These are phyloP conservation scores for Saitozyma sp. DNA, from an alignment of 768 basidiomycete species.

Conservation along the genomic window DNA sequence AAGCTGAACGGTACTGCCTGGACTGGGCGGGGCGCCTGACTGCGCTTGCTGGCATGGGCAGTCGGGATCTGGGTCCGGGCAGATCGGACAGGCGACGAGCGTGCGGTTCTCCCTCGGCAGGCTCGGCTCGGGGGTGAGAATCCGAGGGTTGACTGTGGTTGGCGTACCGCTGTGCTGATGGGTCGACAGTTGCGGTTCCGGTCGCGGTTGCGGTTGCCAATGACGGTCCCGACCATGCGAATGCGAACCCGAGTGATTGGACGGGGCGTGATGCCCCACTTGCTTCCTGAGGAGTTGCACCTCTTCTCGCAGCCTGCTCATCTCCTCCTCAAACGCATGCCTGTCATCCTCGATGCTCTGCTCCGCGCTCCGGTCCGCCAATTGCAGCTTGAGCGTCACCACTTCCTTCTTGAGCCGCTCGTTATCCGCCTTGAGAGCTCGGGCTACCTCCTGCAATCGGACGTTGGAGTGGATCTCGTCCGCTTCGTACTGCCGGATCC, in stretches of 20 bases:
- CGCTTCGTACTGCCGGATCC: conserved; percentile 39
- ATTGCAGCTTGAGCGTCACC: conserved; percentile 4
- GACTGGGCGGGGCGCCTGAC: too few relatives aligned
- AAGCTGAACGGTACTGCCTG: too few relatives aligned
- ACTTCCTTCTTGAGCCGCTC: conserved; percentile 39
- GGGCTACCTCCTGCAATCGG: conserved; percentile 43
- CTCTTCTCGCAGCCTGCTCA: conserved; percentile 7
- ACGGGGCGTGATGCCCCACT: background rate
- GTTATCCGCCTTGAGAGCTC: conserved; percentile 41
- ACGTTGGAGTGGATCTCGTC: conserved; percentile 49
- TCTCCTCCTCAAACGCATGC: conserved; percentile 1
- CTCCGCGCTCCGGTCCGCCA: conserved; percentile 4
- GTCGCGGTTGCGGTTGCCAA: too few relatives aligned
- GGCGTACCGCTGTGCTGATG: background rate
- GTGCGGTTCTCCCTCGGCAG: background rate
- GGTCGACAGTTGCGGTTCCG: background rate
- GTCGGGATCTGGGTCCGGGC: conserved; percentile 47
- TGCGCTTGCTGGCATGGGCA: conserved; percentile 41
- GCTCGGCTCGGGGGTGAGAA: background rate
- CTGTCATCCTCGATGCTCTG: background rate
- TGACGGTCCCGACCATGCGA: too few relatives aligned
- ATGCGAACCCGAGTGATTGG: too few relatives aligned
- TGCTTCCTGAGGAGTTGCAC: background rate
- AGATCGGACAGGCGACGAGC: conserved; percentile 34
- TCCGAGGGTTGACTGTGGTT: background rate